phyloP scores from a whole-genome alignment of 768 basidiomycete genomes.

The Hysterangium stoloniferum region DNA sequence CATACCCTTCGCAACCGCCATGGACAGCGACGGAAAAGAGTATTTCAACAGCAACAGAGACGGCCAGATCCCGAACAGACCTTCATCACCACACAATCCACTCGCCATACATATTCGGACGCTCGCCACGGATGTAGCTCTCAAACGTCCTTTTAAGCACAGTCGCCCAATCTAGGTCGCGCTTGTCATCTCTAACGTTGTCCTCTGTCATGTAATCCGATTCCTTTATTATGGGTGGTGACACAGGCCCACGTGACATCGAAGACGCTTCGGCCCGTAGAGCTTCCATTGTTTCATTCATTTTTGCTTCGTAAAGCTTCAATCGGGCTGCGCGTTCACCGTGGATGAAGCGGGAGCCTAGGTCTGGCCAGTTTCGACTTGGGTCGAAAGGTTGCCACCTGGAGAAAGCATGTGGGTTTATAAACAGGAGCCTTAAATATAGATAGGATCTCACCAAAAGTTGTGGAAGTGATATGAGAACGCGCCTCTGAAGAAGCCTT shows the following conservation, averaged over 20 bases:
- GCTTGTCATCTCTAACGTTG: slow-evolving; percentile 52
- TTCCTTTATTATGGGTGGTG: background rate
- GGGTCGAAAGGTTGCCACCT: slow-evolving; percentile 90
- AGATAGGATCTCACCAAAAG: slow-evolving; percentile 55
- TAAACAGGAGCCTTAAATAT: background rate
- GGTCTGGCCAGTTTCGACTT: slow-evolving; percentile 89
- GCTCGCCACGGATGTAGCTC: slow-evolving; percentile 81
- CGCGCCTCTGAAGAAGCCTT: slow-evolving; percentile 93
- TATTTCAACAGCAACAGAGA: no score
- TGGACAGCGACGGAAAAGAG: no score
- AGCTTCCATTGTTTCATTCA: slow-evolving; percentile 19
- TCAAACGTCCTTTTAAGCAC: slow-evolving; percentile 96
- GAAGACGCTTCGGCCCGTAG: slow-evolving; percentile 1
- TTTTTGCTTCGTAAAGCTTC: slow-evolving; percentile 12
- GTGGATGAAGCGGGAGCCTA: slow-evolving; percentile 69
- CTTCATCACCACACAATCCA: slow-evolving; percentile 46
- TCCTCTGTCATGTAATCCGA: slow-evolving; percentile 14
- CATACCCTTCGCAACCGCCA: no score
- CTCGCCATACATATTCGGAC: slow-evolving; percentile 95
- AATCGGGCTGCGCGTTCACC: slow-evolving; percentile 64
- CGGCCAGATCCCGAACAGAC: no score
- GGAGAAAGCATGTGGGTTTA: background rate
- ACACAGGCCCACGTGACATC: slow-evolving; percentile 9
- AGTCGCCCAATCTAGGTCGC: slow-evolving; percentile 86
- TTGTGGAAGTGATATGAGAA: slow-evolving; percentile 97